Conservation (phyloP, 1,284 basidiomycete genomes). For the Uromyces viciae-fabae region DNA sequence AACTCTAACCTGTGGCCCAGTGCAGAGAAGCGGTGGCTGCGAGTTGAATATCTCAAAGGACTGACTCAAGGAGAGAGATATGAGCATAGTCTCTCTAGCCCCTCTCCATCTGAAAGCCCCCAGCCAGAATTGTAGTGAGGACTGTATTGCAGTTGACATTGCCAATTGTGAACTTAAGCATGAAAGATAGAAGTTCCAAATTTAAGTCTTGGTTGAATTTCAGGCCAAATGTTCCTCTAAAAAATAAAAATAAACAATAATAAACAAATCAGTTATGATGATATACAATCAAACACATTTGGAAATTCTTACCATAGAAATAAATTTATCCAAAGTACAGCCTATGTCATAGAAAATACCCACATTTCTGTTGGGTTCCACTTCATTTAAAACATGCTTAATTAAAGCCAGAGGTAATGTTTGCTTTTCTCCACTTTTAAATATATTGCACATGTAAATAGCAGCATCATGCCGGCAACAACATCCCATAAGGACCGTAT, state of each 20-base stretch:
- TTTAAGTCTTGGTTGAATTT: background rate
- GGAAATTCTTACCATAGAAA: background rate
- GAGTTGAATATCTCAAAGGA: background rate
- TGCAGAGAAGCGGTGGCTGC: background rate
- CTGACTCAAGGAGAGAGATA: background rate
- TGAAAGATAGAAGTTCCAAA: constrained; percentile 29
- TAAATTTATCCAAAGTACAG: constrained; percentile 1
- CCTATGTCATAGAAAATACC: constrained; percentile 15
- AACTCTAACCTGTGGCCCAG: background rate
- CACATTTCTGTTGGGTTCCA: background rate
- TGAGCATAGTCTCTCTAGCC: constrained; percentile 26
- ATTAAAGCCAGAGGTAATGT: background rate
- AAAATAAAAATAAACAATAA: too few relatives aligned
- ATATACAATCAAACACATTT: too few relatives aligned
- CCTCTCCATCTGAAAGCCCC: constrained; percentile 20
- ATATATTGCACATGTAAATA: background rate
- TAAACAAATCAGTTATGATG: too few relatives aligned
- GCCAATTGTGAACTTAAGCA: constrained; percentile 38
- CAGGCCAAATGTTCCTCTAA: background rate
- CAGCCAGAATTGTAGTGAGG: background rate
- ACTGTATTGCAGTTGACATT: constrained; percentile 14
- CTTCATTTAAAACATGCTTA: background rate
- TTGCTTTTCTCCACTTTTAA: background rate
- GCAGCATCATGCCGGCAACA: constrained; percentile 15
- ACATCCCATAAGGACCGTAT: constrained; percentile 11